A percentile compares a stretch with the other conserved stretches of the same genome.
phyloP scores from a whole-genome alignment of 352 stramenopile species.

The Pythium brassicae region DNA sequence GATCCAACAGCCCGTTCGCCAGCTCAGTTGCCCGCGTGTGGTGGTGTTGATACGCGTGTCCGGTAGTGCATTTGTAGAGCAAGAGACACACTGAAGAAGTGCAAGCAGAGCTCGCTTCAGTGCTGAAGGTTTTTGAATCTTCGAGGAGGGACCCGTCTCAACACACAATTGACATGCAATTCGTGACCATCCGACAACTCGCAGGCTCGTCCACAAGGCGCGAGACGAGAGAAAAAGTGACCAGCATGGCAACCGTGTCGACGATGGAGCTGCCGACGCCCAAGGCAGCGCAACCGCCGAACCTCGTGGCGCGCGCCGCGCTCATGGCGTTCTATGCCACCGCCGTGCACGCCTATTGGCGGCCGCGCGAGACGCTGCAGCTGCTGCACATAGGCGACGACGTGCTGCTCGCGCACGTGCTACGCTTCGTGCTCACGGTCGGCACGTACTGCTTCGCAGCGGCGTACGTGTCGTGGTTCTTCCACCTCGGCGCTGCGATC shows the following conservation, averaged over 20 bases:
- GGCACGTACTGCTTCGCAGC: no score
- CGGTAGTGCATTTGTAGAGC: no score
- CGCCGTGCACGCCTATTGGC: conserved; percentile 43
- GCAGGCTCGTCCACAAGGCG: not conserved
- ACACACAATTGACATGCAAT: no score
- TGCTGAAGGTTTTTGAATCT: not conserved
- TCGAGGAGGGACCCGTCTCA: no score
- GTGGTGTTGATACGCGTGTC: no score
- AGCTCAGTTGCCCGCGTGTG: no score
- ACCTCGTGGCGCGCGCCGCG: conserved; percentile 21
- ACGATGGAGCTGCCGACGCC: not conserved
- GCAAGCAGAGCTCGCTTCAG: no score
- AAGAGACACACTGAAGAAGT: no score
- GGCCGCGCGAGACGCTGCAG: conserved; percentile 37
- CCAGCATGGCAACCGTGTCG: not conserved
- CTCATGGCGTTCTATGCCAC: conserved; percentile 40
- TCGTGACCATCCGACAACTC: not conserved
- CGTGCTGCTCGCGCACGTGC: conserved; percentile 41
- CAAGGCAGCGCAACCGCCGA: not conserved
- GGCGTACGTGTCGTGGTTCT: no score
- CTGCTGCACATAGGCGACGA: conserved; percentile 25
- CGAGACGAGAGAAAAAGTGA: not conserved
- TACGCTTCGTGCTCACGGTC: conserved; percentile 55
- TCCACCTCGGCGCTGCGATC: no score
- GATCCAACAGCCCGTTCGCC: no score